Evolutionary conservation across 371 early-diverging fungal species (phyloP).

Genomic region (Mortierella sp.): DNA sequence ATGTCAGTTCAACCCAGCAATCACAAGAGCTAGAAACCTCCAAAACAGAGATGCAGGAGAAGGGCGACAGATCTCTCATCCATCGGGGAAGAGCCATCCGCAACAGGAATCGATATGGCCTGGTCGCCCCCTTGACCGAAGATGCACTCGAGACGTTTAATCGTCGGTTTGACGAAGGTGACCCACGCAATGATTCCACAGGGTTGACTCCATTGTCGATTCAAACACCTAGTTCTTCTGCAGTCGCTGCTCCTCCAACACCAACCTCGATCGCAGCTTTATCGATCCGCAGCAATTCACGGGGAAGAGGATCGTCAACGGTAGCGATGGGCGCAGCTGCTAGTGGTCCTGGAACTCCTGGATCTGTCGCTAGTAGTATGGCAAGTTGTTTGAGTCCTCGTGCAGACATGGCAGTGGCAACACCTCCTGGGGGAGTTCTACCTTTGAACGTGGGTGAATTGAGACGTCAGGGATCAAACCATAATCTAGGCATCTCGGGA

Average conservation of each 20-base stretch:
- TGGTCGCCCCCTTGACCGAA: slow-evolving; percentile 19
- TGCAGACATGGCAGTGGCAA: neutral
- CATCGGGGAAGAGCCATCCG: neutral
- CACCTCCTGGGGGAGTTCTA: no score
- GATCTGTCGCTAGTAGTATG: slow-evolving; percentile 6
- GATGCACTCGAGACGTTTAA: slow-evolving; percentile 30
- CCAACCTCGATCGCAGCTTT: slow-evolving; percentile 36
- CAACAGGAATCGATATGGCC: slow-evolving; percentile 16
- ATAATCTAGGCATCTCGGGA: slow-evolving; percentile 7
- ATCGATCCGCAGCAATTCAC: slow-evolving; percentile 40
- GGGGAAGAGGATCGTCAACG: slow-evolving; percentile 19
- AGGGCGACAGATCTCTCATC: neutral
- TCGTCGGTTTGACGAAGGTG: neutral
- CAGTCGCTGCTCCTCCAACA: slow-evolving; percentile 14
- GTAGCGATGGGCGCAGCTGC: neutral
- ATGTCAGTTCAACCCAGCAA: no score
- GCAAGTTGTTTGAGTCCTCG: slow-evolving; percentile 20
- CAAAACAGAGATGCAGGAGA: neutral
- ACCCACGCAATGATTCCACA: neutral
- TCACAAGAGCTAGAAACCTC: neutral
- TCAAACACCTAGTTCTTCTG: slow-evolving; percentile 1
- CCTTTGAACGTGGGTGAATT: neutral
- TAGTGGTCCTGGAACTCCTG: slow-evolving; percentile 10
- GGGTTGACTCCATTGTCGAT: neutral
- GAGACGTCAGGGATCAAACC: slow-evolving; percentile 9